Conservation (phyloP, 2,329 filamentous ascomycete genomes). For the Cladophialophora carrionii region DNA sequence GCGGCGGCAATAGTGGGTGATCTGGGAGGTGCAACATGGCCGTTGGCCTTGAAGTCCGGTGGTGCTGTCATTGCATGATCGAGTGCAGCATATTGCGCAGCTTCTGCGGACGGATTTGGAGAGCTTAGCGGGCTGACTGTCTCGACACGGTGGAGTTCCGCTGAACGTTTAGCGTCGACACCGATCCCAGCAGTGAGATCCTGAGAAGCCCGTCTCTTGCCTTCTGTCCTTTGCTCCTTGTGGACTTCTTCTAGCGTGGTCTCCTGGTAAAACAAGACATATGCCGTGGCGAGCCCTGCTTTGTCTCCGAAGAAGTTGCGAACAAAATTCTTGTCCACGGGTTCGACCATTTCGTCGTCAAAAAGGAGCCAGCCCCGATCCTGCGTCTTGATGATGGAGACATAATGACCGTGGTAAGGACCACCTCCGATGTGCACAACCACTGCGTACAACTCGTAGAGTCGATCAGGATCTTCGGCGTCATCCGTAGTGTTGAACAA, state of each 20-base stretch:
- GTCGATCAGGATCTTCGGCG: constrained; percentile 84
- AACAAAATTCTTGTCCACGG: constrained; percentile 94
- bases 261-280: constrained; percentile 97
- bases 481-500: constrained; percentile 98
- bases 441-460: constrained; percentile 96
- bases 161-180: constrained; percentile 44
- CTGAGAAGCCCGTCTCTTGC: constrained; percentile 56
- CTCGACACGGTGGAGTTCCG: constrained; percentile 47
- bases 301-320: constrained; percentile 96
- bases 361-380: constrained; percentile 95
- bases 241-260: constrained; percentile 70
- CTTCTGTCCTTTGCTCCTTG: constrained; percentile 83
- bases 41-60: constrained; percentile 40
- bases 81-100: constrained; percentile 59
- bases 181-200: constrained; percentile 45
- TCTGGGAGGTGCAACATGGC: constrained; percentile 32
- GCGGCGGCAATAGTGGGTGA: constrained; percentile 32
- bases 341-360: constrained; percentile 98
- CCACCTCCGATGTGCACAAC: constrained; percentile 97
- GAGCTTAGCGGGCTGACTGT: constrained; percentile 42
- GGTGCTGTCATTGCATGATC: constrained; percentile 70
- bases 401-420: constrained; percentile 96
- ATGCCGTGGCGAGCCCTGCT: constrained; percentile 87
- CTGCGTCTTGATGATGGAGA: constrained; percentile 95
- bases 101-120: constrained; percentile 44